These are phyloP conservation scores for Coccomyxa subellipsoidea DNA, from an alignment of 163 green algal genomes.

Conservation along the genomic window DNA sequence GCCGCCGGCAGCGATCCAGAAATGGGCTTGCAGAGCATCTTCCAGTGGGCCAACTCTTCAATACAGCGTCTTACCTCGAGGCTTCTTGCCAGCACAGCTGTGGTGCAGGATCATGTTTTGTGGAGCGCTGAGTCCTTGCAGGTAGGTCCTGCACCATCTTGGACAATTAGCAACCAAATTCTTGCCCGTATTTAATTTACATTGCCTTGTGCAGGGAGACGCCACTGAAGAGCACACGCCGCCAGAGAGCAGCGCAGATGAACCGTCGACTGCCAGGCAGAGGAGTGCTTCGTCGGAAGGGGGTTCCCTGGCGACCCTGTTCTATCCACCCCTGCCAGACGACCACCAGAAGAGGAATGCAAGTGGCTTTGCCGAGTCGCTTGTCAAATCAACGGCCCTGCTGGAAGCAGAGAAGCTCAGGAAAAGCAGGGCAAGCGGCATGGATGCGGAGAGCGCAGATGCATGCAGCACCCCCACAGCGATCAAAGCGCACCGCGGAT, in stretches of 20 bases:
- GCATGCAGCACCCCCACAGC: neutral
- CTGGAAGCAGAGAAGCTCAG: neutral
- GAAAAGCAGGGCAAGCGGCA: neutral
- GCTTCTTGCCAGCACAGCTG: neutral
- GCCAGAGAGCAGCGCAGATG: neutral
- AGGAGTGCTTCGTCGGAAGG: neutral
- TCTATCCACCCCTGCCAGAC: neutral
- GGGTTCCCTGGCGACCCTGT: neutral
- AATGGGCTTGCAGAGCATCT: neutral
- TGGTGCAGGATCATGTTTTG: neutral
- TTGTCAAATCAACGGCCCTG: neutral
- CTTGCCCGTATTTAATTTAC: too few relatives aligned
- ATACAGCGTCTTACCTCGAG: neutral
- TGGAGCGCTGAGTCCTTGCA: too few relatives aligned
- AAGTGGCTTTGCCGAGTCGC: neutral
- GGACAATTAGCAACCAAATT: too few relatives aligned
- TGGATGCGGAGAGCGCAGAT: neutral
- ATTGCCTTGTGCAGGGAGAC: neutral
- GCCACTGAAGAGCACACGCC: neutral
- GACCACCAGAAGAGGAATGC: neutral
- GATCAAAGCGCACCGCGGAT: neutral
- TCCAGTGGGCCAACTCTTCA: conserved; percentile 13
- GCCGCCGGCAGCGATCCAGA: neutral
- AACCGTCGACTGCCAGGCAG: neutral
- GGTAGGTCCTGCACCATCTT: too few relatives aligned